These are phyloP conservation scores for Plenodomus biglobosus DNA, from an alignment of 2,329 filamentous ascomycete species.

Conservation along the genomic window DNA sequence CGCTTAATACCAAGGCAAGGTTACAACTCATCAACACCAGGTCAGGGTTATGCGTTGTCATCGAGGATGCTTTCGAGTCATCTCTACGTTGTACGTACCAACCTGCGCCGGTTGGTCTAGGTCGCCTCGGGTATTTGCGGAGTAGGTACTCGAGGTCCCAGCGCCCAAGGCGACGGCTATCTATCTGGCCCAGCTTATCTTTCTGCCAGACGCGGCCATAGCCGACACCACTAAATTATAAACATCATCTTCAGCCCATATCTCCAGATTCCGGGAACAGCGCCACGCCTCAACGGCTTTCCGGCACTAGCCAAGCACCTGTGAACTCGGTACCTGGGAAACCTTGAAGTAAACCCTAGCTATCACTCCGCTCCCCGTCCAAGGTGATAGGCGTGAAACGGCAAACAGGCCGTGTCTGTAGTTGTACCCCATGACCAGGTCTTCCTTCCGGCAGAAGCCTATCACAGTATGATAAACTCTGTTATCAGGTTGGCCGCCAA, in stretches of 20 bases:
- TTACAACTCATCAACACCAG: neutral
- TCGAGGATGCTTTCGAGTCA: neutral
- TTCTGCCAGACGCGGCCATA: slow-evolving; percentile 9
- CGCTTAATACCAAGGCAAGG: slow-evolving; percentile 1
- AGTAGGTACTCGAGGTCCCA: neutral
- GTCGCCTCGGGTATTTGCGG: slow-evolving; percentile 18
- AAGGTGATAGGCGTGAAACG: slow-evolving; percentile 10
- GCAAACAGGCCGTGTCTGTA: slow-evolving; percentile 3
- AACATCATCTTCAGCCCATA: slow-evolving; percentile 9
- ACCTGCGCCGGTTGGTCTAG: no score
- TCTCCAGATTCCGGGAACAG: slow-evolving; percentile 11
- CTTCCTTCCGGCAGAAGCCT: slow-evolving; percentile 27
- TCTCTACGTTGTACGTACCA: no score
- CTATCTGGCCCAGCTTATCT: slow-evolving; percentile 13
- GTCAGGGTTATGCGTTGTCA: neutral
- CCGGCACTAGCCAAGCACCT: neutral
- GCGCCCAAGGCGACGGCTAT: slow-evolving; percentile 13
- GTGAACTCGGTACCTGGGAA: neutral
- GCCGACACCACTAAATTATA: slow-evolving; percentile 22
- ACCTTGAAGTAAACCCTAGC: slow-evolving; percentile 6
- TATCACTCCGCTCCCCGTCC: slow-evolving; percentile 4
- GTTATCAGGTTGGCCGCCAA: slow-evolving; percentile 27
- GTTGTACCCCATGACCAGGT: slow-evolving; percentile 4
- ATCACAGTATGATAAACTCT: slow-evolving; percentile 29
- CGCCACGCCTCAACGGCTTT: slow-evolving; percentile 2